A percentile compares a stretch with the other conserved stretches of the same genome.
Evolutionary conservation across 768 basidiomycete species (phyloP).

Genomic region (Leccinum olivaceopallidum): DNA sequence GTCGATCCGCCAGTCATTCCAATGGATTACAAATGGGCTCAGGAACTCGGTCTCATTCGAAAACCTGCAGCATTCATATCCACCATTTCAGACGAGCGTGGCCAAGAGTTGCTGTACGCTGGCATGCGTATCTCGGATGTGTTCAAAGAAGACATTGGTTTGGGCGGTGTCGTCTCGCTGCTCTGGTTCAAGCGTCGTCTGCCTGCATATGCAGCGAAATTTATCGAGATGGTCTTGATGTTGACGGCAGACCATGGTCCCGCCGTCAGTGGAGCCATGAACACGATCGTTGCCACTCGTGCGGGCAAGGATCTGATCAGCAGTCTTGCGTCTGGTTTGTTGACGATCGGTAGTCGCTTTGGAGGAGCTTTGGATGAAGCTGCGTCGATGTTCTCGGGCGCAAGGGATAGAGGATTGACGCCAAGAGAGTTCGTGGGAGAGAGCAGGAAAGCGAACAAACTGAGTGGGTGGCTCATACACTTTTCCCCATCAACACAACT

Average conservation of each 20-base stretch:
- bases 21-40: constrained; percentile 99
- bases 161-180: constrained; percentile 94
- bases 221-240: constrained; percentile 99
- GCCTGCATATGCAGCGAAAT: constrained; percentile 93
- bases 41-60: constrained; percentile 96
- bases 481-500: constrained; percentile 6
- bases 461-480: constrained; percentile 52
- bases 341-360: constrained; percentile 98
- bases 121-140: constrained; percentile 99
- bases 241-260: constrained; percentile 98
- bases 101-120: constrained; percentile 96
- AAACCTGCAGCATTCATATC: constrained; percentile 99
- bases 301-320: constrained; percentile 99
- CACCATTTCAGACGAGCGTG: constrained; percentile 98
- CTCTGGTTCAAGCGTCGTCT: constrained; percentile 98
- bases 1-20: constrained; percentile 93
- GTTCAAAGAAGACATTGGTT: constrained; percentile 95
- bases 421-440: constrained; percentile 98
- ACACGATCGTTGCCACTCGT: constrained; percentile 98
- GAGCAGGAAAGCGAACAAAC: constrained; percentile 90
- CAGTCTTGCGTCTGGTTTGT: constrained; percentile 90
- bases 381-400: constrained; percentile 91
- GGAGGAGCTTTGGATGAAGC: constrained; percentile 99
- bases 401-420: constrained; percentile 87
- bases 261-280: constrained; percentile 98